Conservation (phyloP, 169 alveolate species). For the Plasmodium malariae region DNA sequence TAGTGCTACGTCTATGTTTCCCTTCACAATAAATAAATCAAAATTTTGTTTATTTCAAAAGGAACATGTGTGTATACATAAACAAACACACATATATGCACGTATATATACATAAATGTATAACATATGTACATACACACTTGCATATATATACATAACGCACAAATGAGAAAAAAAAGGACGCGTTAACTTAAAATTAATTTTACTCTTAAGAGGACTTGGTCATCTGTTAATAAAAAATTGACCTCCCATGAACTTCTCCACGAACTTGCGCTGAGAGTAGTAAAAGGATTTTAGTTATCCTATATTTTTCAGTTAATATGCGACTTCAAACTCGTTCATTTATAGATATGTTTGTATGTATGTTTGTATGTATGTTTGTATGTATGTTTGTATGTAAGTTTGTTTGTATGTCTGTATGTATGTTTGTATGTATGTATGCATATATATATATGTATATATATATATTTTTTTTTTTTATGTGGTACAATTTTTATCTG, state of each 20-base stretch:
- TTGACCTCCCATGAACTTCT: constrained; percentile 69
- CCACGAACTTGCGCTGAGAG: constrained; percentile 67
- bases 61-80: background rate
- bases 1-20: constrained; percentile 50
- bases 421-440: background rate
- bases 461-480: background rate
- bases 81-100: background rate
- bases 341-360: background rate
- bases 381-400: background rate
- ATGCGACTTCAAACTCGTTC: no score
- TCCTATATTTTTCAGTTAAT: no score
- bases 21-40: constrained; percentile 4
- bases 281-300: background rate
- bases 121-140: no score
- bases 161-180: no score
- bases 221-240: constrained; percentile 36
- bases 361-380: background rate
- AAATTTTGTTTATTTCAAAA: background rate
- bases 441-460: background rate
- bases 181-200: background rate
- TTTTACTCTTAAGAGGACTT: constrained; percentile 28
- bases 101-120: background rate
- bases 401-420: no score
- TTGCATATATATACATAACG: no score
- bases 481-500: background rate